Evolutionary conservation across 176 grass and related monocot species (phyloP).

Genomic region (Cocos nucifera): DNA sequence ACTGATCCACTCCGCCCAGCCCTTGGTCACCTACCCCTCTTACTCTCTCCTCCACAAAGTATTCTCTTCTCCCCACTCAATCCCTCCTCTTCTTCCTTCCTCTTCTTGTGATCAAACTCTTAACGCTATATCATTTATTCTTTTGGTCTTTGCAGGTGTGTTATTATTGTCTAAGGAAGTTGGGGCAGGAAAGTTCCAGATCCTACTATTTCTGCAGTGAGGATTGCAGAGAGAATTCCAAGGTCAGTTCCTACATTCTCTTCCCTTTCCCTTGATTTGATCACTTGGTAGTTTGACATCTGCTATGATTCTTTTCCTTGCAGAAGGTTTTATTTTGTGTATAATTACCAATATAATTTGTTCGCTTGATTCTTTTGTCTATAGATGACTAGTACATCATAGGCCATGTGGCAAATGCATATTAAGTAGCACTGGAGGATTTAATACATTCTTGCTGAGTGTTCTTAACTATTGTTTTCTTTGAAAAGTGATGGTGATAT

Average conservation of each 20-base stretch:
- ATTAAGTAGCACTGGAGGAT: too few species aligned
- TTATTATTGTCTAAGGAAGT: conserved; percentile 69
- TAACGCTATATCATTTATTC: too few species aligned
- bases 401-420: too few species aligned
- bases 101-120: not conserved
- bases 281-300: not conserved
- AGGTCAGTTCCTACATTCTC: conserved; percentile 26
- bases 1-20: conserved; percentile 62
- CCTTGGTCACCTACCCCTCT: conserved; percentile 53
- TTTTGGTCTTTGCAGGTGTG: conserved; percentile 41
- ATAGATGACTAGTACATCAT: too few species aligned
- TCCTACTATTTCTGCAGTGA: conserved; percentile 56
- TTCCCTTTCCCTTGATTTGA: not conserved
- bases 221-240: conserved; percentile 42
- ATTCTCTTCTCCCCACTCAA: not conserved
- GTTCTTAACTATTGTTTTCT: too few species aligned
- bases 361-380: too few species aligned
- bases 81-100: not conserved
- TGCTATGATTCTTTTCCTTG: too few species aligned
- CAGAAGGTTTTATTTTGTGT: too few species aligned
- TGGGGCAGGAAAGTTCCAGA: not conserved
- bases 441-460: too few species aligned
- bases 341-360: too few species aligned
- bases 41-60: conserved; percentile 54
- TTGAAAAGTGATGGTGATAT: too few species aligned